Percentiles rank a stretch among this genome's conserved stretches.
These are phyloP conservation scores for Xylariaceae sp. DNA, from an alignment of 2,329 filamentous ascomycete genomes.

Conservation along the genomic window DNA sequence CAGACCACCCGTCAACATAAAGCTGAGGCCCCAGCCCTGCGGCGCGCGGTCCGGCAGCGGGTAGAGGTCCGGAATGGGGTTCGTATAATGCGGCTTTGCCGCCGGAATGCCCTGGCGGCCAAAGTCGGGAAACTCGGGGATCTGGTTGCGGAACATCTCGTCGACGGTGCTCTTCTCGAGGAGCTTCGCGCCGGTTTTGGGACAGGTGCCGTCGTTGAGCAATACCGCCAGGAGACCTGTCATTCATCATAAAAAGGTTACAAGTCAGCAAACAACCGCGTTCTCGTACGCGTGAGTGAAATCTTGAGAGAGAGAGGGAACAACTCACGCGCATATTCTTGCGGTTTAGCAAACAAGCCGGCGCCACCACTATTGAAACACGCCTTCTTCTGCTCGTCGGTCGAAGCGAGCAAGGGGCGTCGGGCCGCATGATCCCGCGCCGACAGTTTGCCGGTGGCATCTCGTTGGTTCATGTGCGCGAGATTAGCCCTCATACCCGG, in stretches of 20 bases:
- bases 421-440: constrained; percentile 58
- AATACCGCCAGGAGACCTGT: constrained; percentile 60
- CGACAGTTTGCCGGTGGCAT: constrained; percentile 50
- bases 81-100: constrained; percentile 57
- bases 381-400: constrained; percentile 49
- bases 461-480: constrained; percentile 63
- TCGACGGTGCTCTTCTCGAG: constrained; percentile 64
- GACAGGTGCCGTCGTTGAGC: constrained; percentile 68
- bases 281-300: too few relatives aligned
- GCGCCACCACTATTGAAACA: constrained; percentile 67
- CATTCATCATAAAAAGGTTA: background rate
- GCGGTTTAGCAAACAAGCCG: constrained; percentile 64
- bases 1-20: constrained; percentile 55
- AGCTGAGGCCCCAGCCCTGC: constrained; percentile 70
- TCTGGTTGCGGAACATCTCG: constrained; percentile 70
- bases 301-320: too few relatives aligned
- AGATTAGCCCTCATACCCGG: constrained; percentile 60
- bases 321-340: constrained; percentile 64
- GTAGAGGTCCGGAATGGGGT: constrained; percentile 58
- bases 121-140: constrained; percentile 61
- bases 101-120: constrained; percentile 52
- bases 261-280: too few relatives aligned
- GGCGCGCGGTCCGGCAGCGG: constrained; percentile 52
- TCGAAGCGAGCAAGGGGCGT: constrained; percentile 48
- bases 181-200: constrained; percentile 60